A percentile compares a stretch with the other conserved stretches of the same genome.
Evolutionary conservation across 345 rosid genomes (phyloP).

Genomic region (Linum lewisii): DNA sequence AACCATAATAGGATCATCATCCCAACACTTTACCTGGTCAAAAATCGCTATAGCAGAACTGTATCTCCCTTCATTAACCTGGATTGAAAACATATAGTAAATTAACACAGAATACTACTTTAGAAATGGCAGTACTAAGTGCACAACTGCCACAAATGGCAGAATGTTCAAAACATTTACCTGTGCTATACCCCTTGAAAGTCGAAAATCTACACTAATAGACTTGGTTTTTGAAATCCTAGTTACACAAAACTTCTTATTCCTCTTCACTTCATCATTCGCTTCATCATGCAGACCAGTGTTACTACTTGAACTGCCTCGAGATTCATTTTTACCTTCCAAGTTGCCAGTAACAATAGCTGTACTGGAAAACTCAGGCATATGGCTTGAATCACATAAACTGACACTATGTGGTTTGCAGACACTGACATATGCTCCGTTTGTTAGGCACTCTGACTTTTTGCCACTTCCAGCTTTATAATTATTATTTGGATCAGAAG

Average conservation of each 20-base stretch:
- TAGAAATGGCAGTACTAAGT: background rate
- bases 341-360: conserved; percentile 28
- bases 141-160: background rate
- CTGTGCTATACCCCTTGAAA: conserved; percentile 96
- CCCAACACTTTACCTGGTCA: conserved; percentile 52
- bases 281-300: conserved; percentile 28
- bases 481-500: conserved; percentile 21
- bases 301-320: conserved; percentile 28
- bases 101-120: conserved; percentile 11
- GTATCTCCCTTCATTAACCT: conserved; percentile 98
- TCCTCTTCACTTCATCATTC: conserved; percentile 38
- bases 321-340: conserved; percentile 33
- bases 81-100: conserved; percentile 17
- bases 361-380: conserved; percentile 29
- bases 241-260: conserved; percentile 49
- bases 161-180: conserved; percentile 26
- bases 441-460: conserved; percentile 26
- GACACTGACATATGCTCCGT: conserved; percentile 26
- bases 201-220: conserved; percentile 82
- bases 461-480: conserved; percentile 28
- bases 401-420: conserved; percentile 29
- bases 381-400: conserved; percentile 20
- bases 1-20: conserved; percentile 11
- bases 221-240: conserved; percentile 63
- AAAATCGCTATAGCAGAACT: conserved; percentile 71